Base-by-base conservation (phyloP, 192 early-diverging fungal genomes). In the Podochytrium sp. region DNA sequence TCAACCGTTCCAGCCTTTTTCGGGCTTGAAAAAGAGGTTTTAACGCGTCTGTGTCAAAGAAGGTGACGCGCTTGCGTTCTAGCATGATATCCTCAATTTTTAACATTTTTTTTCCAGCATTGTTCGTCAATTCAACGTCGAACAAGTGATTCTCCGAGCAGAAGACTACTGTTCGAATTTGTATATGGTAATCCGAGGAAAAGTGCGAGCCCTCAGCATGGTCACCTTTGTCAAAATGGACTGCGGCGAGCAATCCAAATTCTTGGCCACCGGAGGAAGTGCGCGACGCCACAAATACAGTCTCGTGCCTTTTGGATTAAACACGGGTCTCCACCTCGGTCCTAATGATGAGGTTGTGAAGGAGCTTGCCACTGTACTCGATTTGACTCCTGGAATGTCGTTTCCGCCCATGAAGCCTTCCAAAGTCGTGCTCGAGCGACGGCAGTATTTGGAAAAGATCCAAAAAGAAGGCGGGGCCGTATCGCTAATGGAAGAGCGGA, bases 301-400 rank as follows among this genome's bases (percentile, higher is more conserved):
- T 1, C 64, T 75, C 6, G n/a, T 34, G 18, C 74, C 74, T 18
- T 74, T 23, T 40, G 32, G 39, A 12, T 49, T 25, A 0, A 27
- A 52, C 12, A 1, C 49, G 6, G 33, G 20, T 40, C 12, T 65
- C 0, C 10, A 55, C n/a, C 55, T 65, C 2, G 50, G 50, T 6
- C 50, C 38, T 34, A 33, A 32, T n/a, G 64, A 67, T 39, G 74
- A 75, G 39, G 34, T 75, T 39, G 74, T 75, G 18, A 49, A 65
- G 20, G 74, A 75, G 37, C 55, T 75, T 12, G 74, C 74, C 12
- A 58, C 63, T 7, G 74, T 75, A 5, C 43, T 75, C 16, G 74
- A 75, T 33, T 20, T 75, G 5, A 55, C 35, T 10, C 10, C 14
- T 35, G 74, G 74, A 43, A 63, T 65, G 64, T 38, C 34, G 6